These are phyloP conservation scores for Tolypocladium endophyticum DNA, from an alignment of 2,329 filamentous ascomycete species.

Conservation along the genomic window DNA sequence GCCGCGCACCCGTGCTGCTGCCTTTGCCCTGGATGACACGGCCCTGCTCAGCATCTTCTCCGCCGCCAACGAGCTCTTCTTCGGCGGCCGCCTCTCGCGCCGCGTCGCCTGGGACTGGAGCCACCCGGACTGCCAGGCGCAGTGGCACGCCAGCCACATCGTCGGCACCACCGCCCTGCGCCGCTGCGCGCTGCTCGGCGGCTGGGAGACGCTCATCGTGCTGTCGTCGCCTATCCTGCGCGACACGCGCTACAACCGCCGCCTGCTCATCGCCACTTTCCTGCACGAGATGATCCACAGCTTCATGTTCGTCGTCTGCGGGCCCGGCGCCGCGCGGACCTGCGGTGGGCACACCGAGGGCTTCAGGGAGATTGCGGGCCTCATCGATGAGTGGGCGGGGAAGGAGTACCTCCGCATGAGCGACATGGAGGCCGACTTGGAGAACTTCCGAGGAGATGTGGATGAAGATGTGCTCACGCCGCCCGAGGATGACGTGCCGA, in stretches of 20 bases:
- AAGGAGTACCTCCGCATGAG: slow-evolving; percentile 41
- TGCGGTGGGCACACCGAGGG: slow-evolving; percentile 50
- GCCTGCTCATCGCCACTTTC: slow-evolving; percentile 53
- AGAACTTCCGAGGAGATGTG: slow-evolving; percentile 33
- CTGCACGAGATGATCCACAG: slow-evolving; percentile 58
- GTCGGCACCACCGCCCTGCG: slow-evolving; percentile 54
- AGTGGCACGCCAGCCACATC: slow-evolving; percentile 40
- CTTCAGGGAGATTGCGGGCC: slow-evolving; percentile 45
- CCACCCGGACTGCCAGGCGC: slow-evolving; percentile 29
- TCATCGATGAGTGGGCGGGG: slow-evolving; percentile 54
- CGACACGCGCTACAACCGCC: slow-evolving; percentile 43
- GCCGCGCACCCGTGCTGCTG: slow-evolving; percentile 31
- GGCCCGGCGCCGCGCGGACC: slow-evolving; percentile 37
- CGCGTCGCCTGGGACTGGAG: slow-evolving; percentile 55
- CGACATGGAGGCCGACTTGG: slow-evolving; percentile 52
- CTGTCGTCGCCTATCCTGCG: slow-evolving; percentile 49
- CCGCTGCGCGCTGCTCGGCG: slow-evolving; percentile 30
- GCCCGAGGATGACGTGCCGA: neutral
- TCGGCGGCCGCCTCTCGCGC: slow-evolving; percentile 42
- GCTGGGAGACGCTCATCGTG: slow-evolving; percentile 53
- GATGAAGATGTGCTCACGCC: slow-evolving; percentile 6
- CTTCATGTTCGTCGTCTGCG: slow-evolving; percentile 53
- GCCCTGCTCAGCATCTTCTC: slow-evolving; percentile 49
- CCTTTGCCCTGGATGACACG: slow-evolving; percentile 45
- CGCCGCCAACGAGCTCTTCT: slow-evolving; percentile 53